phyloP scores from a whole-genome alignment of 441 rosid genomes.

The Geranium incanum region DNA sequence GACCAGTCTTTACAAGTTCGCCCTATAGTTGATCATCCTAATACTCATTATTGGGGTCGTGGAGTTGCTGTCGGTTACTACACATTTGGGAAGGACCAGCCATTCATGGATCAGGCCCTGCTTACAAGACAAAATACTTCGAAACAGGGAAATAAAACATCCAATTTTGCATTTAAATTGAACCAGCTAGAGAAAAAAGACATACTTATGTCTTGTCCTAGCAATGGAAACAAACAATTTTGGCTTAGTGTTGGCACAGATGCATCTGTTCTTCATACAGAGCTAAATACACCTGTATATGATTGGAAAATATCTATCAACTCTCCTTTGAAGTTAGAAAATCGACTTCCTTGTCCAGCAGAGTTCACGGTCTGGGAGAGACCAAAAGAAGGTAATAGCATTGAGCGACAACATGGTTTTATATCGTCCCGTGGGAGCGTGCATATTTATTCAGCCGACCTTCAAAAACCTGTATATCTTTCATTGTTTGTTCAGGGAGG shows the following conservation, averaged over 20 bases:
- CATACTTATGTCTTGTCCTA: slow-evolving; percentile 62
- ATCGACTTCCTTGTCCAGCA: slow-evolving; percentile 85
- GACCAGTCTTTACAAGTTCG: slow-evolving; percentile 68
- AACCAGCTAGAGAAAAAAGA: slow-evolving; percentile 93
- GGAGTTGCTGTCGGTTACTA: slow-evolving; percentile 58
- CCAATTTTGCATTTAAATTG: slow-evolving; percentile 52
- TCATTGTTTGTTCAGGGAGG: slow-evolving; percentile 76
- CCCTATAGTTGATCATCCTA: slow-evolving; percentile 50
- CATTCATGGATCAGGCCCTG: slow-evolving; percentile 62
- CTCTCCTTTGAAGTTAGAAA: slow-evolving; percentile 92
- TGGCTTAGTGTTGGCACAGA: slow-evolving; percentile 92
- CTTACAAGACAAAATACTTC: slow-evolving; percentile 52
- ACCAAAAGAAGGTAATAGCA: slow-evolving; percentile 62
- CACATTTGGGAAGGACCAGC: slow-evolving; percentile 58
- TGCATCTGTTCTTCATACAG: slow-evolving; percentile 87
- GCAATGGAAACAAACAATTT: slow-evolving; percentile 52
- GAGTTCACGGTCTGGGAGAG: slow-evolving; percentile 89
- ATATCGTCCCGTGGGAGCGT: slow-evolving; percentile 56
- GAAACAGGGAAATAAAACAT: slow-evolving; percentile 52
- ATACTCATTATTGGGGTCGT: slow-evolving; percentile 62
- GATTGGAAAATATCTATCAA: slow-evolving; percentile 89
- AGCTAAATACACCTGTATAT: slow-evolving; percentile 84
- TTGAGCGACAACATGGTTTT: slow-evolving; percentile 62
- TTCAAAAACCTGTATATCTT: slow-evolving; percentile 70
- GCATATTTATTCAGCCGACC: slow-evolving; percentile 65